Evolutionary conservation across 2,329 filamentous ascomycete genomes (phyloP).

Genomic region (Stemphylium beticola): DNA sequence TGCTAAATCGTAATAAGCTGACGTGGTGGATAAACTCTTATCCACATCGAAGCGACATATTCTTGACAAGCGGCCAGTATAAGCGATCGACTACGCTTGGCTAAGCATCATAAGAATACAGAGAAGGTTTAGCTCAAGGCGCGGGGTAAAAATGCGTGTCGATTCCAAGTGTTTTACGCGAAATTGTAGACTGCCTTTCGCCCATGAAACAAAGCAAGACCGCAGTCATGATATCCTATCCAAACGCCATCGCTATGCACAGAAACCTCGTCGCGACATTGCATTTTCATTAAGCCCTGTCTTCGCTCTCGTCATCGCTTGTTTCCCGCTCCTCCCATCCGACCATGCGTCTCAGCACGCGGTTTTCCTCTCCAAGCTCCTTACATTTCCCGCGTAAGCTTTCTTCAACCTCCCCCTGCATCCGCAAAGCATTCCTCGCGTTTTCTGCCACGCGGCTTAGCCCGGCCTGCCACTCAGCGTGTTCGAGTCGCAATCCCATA

Average conservation of each 20-base stretch:
- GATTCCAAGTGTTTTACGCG: no score
- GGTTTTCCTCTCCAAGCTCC: constrained; percentile 56
- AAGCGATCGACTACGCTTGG: no score
- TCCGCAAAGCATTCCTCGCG: constrained; percentile 49
- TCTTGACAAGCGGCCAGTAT: no score
- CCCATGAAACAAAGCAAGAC: no score
- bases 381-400: constrained; percentile 49
- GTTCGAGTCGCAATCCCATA: constrained; percentile 55
- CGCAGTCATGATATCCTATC: constrained; percentile 10
- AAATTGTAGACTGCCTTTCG: no score
- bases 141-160: no score
- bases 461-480: constrained; percentile 58
- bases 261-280: background rate
- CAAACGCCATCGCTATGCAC: constrained; percentile 36
- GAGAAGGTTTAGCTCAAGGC: no score
- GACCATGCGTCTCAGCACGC: constrained; percentile 52
- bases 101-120: no score
- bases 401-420: constrained; percentile 46
- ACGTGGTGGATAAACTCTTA: no score
- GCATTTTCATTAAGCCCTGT: constrained; percentile 2
- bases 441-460: constrained; percentile 52
- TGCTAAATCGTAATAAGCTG: no score
- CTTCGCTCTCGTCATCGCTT: constrained; percentile 50
- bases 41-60: no score
- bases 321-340: constrained; percentile 54